These are phyloP conservation scores for Candida ulmi DNA, from an alignment of 805 yeast genomes.

Conservation along the genomic window DNA sequence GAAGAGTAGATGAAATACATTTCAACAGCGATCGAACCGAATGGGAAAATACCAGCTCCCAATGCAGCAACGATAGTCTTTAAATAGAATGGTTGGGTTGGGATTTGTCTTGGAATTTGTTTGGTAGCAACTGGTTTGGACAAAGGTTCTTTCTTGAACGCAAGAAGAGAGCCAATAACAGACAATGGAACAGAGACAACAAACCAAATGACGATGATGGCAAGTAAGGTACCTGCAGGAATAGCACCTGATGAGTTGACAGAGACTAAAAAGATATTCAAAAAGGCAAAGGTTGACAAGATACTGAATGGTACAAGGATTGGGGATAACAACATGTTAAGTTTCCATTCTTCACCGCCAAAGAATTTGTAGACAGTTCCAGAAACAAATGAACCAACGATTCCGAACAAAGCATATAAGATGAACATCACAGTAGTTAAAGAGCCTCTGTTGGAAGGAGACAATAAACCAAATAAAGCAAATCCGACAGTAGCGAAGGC, in stretches of 20 bases:
- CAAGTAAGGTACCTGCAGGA: slow-evolving; percentile 84
- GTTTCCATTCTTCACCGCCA: slow-evolving; percentile 89
- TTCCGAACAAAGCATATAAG: slow-evolving; percentile 74
- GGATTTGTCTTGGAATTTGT: slow-evolving; percentile 95
- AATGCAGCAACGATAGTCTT: slow-evolving; percentile 60
- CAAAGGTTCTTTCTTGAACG: slow-evolving; percentile 53
- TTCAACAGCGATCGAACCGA: slow-evolving; percentile 92
- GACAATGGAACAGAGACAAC: slow-evolving; percentile 80
- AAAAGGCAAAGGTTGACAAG: slow-evolving; percentile 54
- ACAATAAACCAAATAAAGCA: slow-evolving; percentile 83
- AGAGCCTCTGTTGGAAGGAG: slow-evolving; percentile 94
- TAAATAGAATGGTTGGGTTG: slow-evolving; percentile 82
- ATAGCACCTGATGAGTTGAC: slow-evolving; percentile 90
- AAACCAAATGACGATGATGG: slow-evolving; percentile 81
- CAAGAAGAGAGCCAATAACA: slow-evolving; percentile 73
- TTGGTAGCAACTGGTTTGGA: slow-evolving; percentile 83
- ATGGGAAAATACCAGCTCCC: slow-evolving; percentile 88
- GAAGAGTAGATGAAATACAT: slow-evolving; percentile 88
- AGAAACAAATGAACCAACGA: slow-evolving; percentile 82
- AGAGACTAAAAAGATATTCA: slow-evolving; percentile 77
- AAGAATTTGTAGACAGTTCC: slow-evolving; percentile 81
- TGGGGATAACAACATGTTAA: slow-evolving; percentile 80
- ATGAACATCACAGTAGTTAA: slow-evolving; percentile 86
- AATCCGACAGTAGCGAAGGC: slow-evolving; percentile 63
- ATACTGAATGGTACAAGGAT: slow-evolving; percentile 75